Evolutionary conservation across 169 alveolate species (phyloP).

Genomic region (Plasmodium fragile): DNA sequence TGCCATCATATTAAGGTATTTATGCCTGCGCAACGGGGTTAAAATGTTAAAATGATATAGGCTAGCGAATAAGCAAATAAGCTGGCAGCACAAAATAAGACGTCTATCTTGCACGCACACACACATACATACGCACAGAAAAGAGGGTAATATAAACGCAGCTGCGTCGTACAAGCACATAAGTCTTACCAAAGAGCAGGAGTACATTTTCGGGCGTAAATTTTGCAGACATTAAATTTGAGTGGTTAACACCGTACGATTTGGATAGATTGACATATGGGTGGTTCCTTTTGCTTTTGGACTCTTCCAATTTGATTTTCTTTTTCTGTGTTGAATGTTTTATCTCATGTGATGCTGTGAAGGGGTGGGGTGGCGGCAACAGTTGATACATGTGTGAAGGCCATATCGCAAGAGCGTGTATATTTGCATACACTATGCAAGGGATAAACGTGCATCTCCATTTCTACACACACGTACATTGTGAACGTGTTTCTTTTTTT

Average conservation of each 20-base stretch:
- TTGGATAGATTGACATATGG: constrained; percentile 67
- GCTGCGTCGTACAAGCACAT: background rate
- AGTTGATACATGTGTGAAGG: background rate
- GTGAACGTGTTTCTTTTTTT: background rate
- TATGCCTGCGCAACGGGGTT: background rate
- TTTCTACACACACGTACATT: background rate
- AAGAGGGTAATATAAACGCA: background rate
- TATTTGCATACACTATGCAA: background rate
- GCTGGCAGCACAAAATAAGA: background rate
- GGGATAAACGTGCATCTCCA: background rate
- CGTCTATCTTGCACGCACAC: background rate
- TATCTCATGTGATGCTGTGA: constrained; percentile 45
- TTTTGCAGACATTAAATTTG: constrained; percentile 71
- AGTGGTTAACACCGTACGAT: constrained; percentile 65
- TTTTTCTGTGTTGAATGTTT: constrained; percentile 21
- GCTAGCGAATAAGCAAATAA: background rate
- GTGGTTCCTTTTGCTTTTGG: background rate
- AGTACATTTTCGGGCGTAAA: constrained; percentile 75
- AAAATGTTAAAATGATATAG: background rate
- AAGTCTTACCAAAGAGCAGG: constrained; percentile 51
- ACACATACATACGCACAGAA: background rate
- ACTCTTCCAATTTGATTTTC: constrained; percentile 36
- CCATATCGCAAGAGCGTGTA: background rate
- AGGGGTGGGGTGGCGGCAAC: background rate
- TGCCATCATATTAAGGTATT: background rate